Percentiles rank a stretch among this genome's conserved stretches.
Conservation (phyloP, 805 yeast species). For the Cyberlindnera suaveolens region DNA sequence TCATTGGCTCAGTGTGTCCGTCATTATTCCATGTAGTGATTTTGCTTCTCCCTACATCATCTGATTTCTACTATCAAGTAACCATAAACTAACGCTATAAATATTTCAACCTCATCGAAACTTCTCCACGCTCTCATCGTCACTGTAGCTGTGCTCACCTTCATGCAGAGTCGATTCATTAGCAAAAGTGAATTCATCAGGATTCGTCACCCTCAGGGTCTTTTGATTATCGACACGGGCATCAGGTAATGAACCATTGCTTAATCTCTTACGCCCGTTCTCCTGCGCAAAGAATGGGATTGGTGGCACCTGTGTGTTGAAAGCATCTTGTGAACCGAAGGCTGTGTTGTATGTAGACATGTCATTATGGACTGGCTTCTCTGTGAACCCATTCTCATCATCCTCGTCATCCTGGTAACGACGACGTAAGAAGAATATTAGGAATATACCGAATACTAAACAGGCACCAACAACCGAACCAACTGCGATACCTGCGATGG, state of each 20-base stretch:
- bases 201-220: constrained; percentile 47
- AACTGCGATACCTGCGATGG: constrained; percentile 57
- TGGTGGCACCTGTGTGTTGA: constrained; percentile 11
- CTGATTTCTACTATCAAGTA: no score
- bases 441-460: constrained; percentile 26
- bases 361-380: constrained; percentile 12
- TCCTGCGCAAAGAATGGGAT: constrained; percentile 21
- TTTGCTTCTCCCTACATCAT: no score
- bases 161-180: constrained; percentile 12
- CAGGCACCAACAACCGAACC: constrained; percentile 44
- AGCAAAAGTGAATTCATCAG: constrained; percentile 24
- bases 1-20: no score
- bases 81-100: no score
- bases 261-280: constrained; percentile 41
- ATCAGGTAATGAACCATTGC: constrained; percentile 52
- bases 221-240: constrained; percentile 33
- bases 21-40: no score
- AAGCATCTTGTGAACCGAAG: constrained; percentile 7
- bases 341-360: constrained; percentile 5
- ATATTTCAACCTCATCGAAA: background rate
- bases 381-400: constrained; percentile 6
- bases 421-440: constrained; percentile 13
- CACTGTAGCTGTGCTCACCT: constrained; percentile 8
- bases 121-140: constrained; percentile 9
- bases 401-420: constrained; percentile 12